Evolutionary conservation across 768 basidiomycete genomes (phyloP), one percentile per base, ranked within the genome.

Genomic region (Clavaria fumosa): DNA sequence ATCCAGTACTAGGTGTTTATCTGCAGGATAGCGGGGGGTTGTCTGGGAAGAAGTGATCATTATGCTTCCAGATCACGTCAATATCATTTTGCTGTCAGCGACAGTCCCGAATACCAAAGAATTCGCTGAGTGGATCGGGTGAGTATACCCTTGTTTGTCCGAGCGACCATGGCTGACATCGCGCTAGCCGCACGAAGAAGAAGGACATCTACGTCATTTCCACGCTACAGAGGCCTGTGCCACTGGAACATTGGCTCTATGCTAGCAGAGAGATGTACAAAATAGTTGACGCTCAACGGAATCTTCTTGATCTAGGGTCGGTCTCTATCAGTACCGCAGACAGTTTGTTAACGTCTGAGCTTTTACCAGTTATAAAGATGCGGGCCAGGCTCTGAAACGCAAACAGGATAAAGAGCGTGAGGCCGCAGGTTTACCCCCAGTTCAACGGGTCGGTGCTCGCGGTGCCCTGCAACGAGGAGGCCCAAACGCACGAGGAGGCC

Each of bases 1-100:
- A 4, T 21, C 21, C 11, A 19, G 17, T 24, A 22, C 7, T 5
- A 24, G 31, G 15, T 37, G 15, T 47, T 43, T 33, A 45, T 11
- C 35, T 11, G 26, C 21, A 27, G 14, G 11, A 28, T 52, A 96
- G 93, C 71, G 95, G 52, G 95, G 95, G 27, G 95, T 99, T 12
- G 95, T 99, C 9, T 99, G 95, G 95, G 93, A 99, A 59, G 93
- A 99, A 60, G 93, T 99, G 19, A 99, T 99, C 47, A 99, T 99
- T 55, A 96, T 99, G 90, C 66, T 99, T 9, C 95, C 95, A 0
- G 95, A 97, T 46, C 93, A 99, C 57, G 83, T 97, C 54, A 93
- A 83, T 56, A 97, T 99, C 51, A 96, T 99, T 39, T 64, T 99
- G 30, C 64, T 99, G 11, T 96, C 91, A 2, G 95, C 95, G 6